These are phyloP conservation scores for Cercospora canescens DNA, from an alignment of 2,329 filamentous ascomycete species.

Conservation along the genomic window DNA sequence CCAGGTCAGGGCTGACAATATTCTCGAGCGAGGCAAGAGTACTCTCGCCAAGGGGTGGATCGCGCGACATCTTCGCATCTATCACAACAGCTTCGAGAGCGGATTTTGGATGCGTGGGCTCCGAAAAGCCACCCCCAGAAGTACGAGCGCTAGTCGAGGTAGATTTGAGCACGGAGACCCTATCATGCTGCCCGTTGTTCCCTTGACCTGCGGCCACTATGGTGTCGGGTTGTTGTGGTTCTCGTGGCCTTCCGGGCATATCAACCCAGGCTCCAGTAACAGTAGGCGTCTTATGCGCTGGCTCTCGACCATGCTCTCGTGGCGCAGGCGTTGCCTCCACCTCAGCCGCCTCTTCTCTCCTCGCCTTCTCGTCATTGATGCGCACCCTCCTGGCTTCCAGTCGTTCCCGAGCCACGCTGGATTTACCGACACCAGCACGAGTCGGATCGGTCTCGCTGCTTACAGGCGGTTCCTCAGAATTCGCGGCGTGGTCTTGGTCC, in stretches of 20 bases:
- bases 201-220: not conserved
- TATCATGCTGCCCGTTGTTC: not conserved
- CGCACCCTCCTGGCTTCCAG: constrained; percentile 12
- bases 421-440: not conserved
- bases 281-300: not conserved
- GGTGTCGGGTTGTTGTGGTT: not conserved
- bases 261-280: constrained; percentile 8
- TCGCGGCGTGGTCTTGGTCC: not conserved
- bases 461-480: not conserved
- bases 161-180: not conserved
- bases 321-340: constrained; percentile 1
- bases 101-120: constrained; percentile 30
- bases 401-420: not conserved
- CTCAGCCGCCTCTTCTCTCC: constrained; percentile 9
- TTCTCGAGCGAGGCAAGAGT: constrained; percentile 51
- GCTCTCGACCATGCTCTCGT: not conserved
- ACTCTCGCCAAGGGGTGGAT: constrained; percentile 44
- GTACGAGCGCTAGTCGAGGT: not conserved
- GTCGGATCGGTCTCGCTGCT: not conserved
- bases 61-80: constrained; percentile 35
- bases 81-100: constrained; percentile 44
- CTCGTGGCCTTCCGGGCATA: constrained; percentile 1
- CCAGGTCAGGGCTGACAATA: constrained; percentile 37
- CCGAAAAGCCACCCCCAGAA: constrained; percentile 12
- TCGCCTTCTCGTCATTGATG: constrained; percentile 12